Evolutionary conservation across 805 yeast species (phyloP).

Genomic region (Lipomyces sp.): DNA sequence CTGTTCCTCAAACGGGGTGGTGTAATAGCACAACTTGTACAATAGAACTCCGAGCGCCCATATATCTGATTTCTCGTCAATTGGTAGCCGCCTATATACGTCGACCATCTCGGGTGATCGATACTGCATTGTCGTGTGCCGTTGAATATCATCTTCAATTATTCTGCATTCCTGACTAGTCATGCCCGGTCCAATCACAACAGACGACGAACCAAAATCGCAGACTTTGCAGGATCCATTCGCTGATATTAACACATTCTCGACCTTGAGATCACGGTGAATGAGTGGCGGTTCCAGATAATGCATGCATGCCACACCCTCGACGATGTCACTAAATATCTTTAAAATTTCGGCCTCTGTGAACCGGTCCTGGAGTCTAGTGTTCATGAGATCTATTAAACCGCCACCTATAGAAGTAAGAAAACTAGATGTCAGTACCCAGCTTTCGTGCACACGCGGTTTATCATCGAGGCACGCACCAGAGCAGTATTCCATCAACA

Average conservation of each 20-base stretch:
- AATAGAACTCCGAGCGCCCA: conserved; percentile 97
- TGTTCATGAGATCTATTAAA: conserved; percentile 84
- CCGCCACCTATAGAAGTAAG: conserved; percentile 56
- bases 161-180: conserved; percentile 72
- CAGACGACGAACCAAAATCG: conserved; percentile 86
- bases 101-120: conserved; percentile 97
- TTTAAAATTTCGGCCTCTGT: conserved; percentile 75
- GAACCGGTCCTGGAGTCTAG: conserved; percentile 76
- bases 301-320: conserved; percentile 88
- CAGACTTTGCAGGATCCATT: conserved; percentile 81
- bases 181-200: conserved; percentile 70
- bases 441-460: neutral
- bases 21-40: conserved; percentile 87
- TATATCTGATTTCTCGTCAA: conserved; percentile 89
- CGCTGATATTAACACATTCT: conserved; percentile 75
- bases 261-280: conserved; percentile 93
- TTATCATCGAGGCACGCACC: conserved; percentile 48
- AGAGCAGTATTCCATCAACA: conserved; percentile 92
- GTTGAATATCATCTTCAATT: conserved; percentile 81
- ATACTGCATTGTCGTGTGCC: conserved; percentile 95
- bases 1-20: conserved; percentile 87
- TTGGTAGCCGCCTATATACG: conserved; percentile 76
- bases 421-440: neutral
- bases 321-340: conserved; percentile 80
- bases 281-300: conserved; percentile 65